These are phyloP conservation scores for Cladosporium phlei DNA, from an alignment of 2,329 filamentous ascomycete species.

Conservation along the genomic window DNA sequence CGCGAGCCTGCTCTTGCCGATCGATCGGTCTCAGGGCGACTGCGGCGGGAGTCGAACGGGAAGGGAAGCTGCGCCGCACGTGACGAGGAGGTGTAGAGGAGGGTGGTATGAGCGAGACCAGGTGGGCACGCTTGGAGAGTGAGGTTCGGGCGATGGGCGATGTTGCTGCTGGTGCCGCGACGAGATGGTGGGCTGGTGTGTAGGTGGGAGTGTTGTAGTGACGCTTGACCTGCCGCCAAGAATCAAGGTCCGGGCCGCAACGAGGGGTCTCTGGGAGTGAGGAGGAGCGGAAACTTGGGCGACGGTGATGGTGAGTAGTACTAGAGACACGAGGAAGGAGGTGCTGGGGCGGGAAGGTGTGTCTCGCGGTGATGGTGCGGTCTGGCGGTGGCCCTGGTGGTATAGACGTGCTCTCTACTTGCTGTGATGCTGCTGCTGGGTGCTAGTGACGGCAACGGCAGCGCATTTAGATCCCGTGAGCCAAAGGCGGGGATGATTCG, in stretches of 20 bases:
- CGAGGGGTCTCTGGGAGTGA: too few relatives aligned
- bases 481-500: too few relatives aligned
- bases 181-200: constrained; percentile 5
- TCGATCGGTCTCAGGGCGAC: constrained; percentile 8
- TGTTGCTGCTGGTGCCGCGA: constrained; percentile 1
- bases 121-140: too few relatives aligned
- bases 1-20: constrained; percentile 14
- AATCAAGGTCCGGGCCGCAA: constrained; percentile 11
- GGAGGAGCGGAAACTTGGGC: too few relatives aligned
- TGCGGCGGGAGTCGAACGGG: too few relatives aligned
- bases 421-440: too few relatives aligned
- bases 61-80: constrained; percentile 4
- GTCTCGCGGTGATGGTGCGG: not conserved
- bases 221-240: constrained; percentile 11
- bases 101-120: too few relatives aligned
- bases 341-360: not conserved
- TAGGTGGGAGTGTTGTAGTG: constrained; percentile 8
- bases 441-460: too few relatives aligned
- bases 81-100: constrained; percentile 1
- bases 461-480: too few relatives aligned
- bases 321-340: not conserved
- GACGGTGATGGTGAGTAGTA: not conserved
- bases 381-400: not conserved
- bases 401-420: too few relatives aligned
- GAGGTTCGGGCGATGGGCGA: constrained; percentile 2